Conservation (phyloP, 768 basidiomycete genomes). For the Hygrophorus pudorinus region DNA sequence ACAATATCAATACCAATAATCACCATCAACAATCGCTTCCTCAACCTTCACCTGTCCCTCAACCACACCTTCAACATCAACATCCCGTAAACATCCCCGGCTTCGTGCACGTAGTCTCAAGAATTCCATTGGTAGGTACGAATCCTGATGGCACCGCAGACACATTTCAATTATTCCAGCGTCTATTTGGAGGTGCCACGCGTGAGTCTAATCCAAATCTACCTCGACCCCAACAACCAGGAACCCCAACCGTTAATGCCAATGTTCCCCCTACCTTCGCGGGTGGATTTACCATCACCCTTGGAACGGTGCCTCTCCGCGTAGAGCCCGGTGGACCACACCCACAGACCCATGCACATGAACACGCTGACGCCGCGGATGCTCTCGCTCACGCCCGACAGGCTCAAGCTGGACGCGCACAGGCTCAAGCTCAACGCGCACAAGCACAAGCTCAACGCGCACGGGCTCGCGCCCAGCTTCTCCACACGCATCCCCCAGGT, state of each 20-base stretch:
- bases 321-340: background rate
- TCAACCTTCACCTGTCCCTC: conserved; percentile 13
- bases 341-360: background rate
- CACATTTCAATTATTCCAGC: conserved; percentile 14
- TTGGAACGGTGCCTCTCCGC: conserved; percentile 5
- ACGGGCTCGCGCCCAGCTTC: too few species aligned
- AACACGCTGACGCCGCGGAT: too few species aligned
- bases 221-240: background rate
- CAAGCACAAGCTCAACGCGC: too few species aligned
- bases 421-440: too few species aligned
- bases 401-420: too few species aligned
- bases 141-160: conserved; percentile 4
- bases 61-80: conserved; percentile 1
- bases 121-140: background rate
- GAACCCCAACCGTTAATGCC: background rate
- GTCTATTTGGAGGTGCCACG: conserved; percentile 5
- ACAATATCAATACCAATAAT: conserved; percentile 10
- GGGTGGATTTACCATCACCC: conserved; percentile 12
- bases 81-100: background rate
- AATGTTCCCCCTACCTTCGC: conserved; percentile 6
- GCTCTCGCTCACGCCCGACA: too few species aligned
- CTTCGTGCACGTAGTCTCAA: conserved; percentile 1
- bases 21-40: conserved; percentile 8
- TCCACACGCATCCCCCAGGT: background rate
- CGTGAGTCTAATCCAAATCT: background rate